phyloP scores from a whole-genome alignment of 2,329 filamentous ascomycete genomes.

The Neopestalotiopsis sp. region DNA sequence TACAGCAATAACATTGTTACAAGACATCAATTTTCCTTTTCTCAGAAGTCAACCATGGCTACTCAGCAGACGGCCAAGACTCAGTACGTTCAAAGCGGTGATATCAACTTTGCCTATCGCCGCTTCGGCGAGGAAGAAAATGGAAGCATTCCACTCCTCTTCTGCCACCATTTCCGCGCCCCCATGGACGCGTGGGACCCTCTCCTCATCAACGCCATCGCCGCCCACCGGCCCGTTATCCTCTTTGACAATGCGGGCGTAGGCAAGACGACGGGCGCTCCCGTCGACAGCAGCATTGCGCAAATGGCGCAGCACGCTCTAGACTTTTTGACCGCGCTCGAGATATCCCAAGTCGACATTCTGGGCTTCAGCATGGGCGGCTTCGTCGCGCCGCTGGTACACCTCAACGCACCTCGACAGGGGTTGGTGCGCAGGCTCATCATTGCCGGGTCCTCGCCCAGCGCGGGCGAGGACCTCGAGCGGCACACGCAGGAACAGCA shows the following conservation, averaged over 20 bases:
- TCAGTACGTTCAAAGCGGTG: not conserved
- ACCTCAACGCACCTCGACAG: not conserved
- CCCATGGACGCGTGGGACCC: not conserved
- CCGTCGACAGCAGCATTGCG: not conserved
- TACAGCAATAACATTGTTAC: not conserved
- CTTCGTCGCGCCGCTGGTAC: not conserved
- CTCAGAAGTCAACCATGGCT: not conserved
- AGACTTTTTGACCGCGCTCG: not conserved
- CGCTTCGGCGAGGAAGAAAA: not conserved
- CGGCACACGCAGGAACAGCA: not conserved
- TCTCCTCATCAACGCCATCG: not conserved
- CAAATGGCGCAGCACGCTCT: not conserved
- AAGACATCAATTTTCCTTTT: not conserved
- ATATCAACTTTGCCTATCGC: conserved; percentile 5
- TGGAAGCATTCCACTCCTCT: not conserved
- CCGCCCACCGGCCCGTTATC: not conserved
- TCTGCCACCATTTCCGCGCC: not conserved
- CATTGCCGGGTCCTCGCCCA: not conserved
- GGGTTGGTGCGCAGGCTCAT: not conserved
- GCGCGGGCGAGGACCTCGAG: not conserved
- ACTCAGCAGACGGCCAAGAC: not conserved
- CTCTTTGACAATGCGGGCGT: not conserved
- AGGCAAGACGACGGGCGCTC: not conserved
- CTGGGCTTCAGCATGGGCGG: conserved; percentile 7
- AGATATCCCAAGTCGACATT: not conserved